phyloP scores from a whole-genome alignment of 2,329 filamentous ascomycete species.

The Rutstroemia sp. region DNA sequence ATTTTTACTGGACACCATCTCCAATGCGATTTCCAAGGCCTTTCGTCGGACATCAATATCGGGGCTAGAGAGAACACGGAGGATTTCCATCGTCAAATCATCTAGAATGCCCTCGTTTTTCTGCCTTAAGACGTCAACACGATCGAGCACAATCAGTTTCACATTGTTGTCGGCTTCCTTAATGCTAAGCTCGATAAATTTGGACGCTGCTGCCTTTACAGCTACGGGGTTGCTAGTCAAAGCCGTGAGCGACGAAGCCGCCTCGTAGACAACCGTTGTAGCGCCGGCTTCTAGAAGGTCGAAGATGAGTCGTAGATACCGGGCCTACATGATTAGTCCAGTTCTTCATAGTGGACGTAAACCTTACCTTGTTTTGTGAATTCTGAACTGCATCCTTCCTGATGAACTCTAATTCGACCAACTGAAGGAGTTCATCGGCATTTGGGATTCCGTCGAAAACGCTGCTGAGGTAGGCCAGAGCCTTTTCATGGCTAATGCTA shows the following conservation, averaged over 20 bases:
- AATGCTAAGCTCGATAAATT: slow-evolving; percentile 95
- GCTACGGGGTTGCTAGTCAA: slow-evolving; percentile 95
- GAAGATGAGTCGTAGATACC: slow-evolving; percentile 91
- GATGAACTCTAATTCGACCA: slow-evolving; percentile 95
- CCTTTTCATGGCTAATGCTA: slow-evolving; percentile 89
- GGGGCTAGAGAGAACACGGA: slow-evolving; percentile 88
- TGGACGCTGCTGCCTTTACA: slow-evolving; percentile 90
- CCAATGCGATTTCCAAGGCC: slow-evolving; percentile 79
- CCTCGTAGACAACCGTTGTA: slow-evolving; percentile 95
- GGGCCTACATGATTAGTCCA: slow-evolving; percentile 49
- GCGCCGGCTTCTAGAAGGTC: slow-evolving; percentile 89
- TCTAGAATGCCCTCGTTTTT: slow-evolving; percentile 89
- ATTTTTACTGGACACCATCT: slow-evolving; percentile 99
- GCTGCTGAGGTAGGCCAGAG: slow-evolving; percentile 76
- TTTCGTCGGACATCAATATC: slow-evolving; percentile 95
- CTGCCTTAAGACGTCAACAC: slow-evolving; percentile 78
- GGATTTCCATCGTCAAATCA: slow-evolving; percentile 92
- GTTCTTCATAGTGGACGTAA: background rate
- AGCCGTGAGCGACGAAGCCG: slow-evolving; percentile 86
- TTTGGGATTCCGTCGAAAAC: slow-evolving; percentile 93
- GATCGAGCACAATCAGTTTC: slow-evolving; percentile 94
- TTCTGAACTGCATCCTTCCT: slow-evolving; percentile 95
- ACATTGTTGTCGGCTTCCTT: slow-evolving; percentile 99
- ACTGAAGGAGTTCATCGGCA: slow-evolving; percentile 84
- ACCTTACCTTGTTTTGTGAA: slow-evolving; percentile 76